Evolutionary conservation across 2,329 filamentous ascomycete species (phyloP).

Genomic region (Fusarium sp.): DNA sequence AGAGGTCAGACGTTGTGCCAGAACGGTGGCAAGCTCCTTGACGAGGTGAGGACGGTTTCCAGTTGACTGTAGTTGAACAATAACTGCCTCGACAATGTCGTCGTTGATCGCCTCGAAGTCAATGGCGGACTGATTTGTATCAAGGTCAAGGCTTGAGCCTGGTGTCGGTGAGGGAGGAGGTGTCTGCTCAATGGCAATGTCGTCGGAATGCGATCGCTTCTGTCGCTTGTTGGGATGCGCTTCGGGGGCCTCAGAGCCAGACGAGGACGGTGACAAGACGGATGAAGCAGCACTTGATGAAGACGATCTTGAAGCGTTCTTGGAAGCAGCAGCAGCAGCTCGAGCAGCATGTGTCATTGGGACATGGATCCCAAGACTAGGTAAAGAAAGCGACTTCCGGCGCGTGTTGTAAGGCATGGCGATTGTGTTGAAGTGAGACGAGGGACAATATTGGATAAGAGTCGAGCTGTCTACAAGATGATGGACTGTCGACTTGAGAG

Average conservation of each 20-base stretch:
- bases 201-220: conserved; percentile 83
- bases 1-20: conserved; percentile 79
- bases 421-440: conserved; percentile 18
- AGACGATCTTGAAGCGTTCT: conserved; percentile 48
- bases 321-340: conserved; percentile 59
- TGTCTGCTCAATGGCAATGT: conserved; percentile 82
- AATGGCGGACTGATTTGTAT: conserved; percentile 43
- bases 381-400: conserved; percentile 92
- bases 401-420: conserved; percentile 95
- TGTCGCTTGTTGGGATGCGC: conserved; percentile 69
- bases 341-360: conserved; percentile 72
- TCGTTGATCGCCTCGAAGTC: conserved; percentile 89
- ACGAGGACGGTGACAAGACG: conserved; percentile 46
- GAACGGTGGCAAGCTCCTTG: conserved; percentile 86
- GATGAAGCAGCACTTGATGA: conserved; percentile 42
- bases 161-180: conserved; percentile 60
- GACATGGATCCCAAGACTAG: conserved; percentile 91
- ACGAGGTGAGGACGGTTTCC: conserved; percentile 93
- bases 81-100: conserved; percentile 91
- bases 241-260: conserved; percentile 45
- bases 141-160: conserved; percentile 43
- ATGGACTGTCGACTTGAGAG: conserved; percentile 27
- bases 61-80: conserved; percentile 87
- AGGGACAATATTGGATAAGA: conserved; percentile 4
- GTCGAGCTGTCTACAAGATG: conserved; percentile 24